phyloP scores from a whole-genome alignment of 345 rosid species.

The Sisymbrium altissimum region DNA sequence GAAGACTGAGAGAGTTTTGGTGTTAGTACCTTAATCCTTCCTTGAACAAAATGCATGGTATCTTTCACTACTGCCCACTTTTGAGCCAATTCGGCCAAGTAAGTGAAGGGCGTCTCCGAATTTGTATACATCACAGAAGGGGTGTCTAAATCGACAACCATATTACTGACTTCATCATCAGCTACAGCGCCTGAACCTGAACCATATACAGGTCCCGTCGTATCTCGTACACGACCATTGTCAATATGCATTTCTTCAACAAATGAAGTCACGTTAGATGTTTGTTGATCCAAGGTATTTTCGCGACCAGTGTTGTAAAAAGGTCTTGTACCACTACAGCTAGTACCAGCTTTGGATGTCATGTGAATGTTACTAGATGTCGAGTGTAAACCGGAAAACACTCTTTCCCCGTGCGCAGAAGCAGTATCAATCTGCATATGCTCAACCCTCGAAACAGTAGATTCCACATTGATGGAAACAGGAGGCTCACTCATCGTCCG shows the following conservation, averaged over 20 bases:
- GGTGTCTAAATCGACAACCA: slow-evolving; percentile 50
- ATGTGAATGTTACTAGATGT: slow-evolving; percentile 31
- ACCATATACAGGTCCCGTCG: slow-evolving; percentile 20
- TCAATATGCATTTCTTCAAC: slow-evolving; percentile 48
- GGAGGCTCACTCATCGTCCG: slow-evolving; percentile 35
- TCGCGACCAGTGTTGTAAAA: slow-evolving; percentile 27
- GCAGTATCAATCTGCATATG: slow-evolving; percentile 44
- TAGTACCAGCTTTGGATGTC: slow-evolving; percentile 30
- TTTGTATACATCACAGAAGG: slow-evolving; percentile 49
- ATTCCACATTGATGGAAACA: slow-evolving; percentile 34
- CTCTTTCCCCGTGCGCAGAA: slow-evolving; percentile 30
- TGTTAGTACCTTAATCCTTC: slow-evolving; percentile 67
- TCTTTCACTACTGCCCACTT: slow-evolving; percentile 71
- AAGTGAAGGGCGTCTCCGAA: slow-evolving; percentile 74
- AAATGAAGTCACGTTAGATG: slow-evolving; percentile 38
- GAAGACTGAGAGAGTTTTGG: slow-evolving; percentile 7
- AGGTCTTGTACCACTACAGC: slow-evolving; percentile 35
- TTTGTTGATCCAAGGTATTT: slow-evolving; percentile 36
- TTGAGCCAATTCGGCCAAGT: slow-evolving; percentile 76
- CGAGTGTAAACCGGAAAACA: slow-evolving; percentile 21
- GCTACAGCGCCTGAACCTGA: slow-evolving; percentile 22
- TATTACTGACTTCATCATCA: slow-evolving; percentile 35
- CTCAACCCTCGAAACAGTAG: slow-evolving; percentile 40
- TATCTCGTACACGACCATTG: slow-evolving; percentile 32
- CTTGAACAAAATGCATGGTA: slow-evolving; percentile 45